Evolutionary conservation across 345 rosid species (phyloP).

Genomic region (Anacardium occidentale): DNA sequence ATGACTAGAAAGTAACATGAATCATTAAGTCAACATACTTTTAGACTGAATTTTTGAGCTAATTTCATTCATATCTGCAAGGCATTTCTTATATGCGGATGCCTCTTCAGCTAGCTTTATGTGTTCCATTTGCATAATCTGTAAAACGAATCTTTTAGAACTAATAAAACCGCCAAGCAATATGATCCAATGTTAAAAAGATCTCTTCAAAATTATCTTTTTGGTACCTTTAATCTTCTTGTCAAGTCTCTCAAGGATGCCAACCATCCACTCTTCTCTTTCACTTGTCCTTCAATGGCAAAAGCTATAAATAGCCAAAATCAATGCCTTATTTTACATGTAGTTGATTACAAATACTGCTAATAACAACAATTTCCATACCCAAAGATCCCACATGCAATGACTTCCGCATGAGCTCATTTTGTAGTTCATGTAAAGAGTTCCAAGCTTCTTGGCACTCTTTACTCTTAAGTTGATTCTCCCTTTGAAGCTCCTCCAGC

Average conservation of each 20-base stretch:
- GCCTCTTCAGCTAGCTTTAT: slow-evolving; percentile 76
- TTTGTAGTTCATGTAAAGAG: slow-evolving; percentile 67
- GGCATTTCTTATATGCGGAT: slow-evolving; percentile 46
- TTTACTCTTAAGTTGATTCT: slow-evolving; percentile 57
- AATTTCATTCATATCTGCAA: slow-evolving; percentile 49
- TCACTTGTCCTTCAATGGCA: slow-evolving; percentile 96
- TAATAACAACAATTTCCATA: slow-evolving; percentile 33
- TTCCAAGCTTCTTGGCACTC: slow-evolving; percentile 77
- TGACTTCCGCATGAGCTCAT: slow-evolving; percentile 96
- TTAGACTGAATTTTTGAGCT: slow-evolving; percentile 48
- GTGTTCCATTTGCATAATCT: slow-evolving; percentile 92
- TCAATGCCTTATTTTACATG: slow-evolving; percentile 11
- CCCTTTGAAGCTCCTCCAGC: slow-evolving; percentile 61
- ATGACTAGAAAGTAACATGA: background rate
- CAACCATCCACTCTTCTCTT: slow-evolving; percentile 95
- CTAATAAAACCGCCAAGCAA: slow-evolving; percentile 4
- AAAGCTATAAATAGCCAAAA: slow-evolving; percentile 56
- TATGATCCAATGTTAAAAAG: slow-evolving; percentile 3
- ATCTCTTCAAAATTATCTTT: slow-evolving; percentile 3
- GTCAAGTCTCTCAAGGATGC: slow-evolving; percentile 81
- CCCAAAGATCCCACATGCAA: slow-evolving; percentile 99
- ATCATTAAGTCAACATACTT: slow-evolving; percentile 41
- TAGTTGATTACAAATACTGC: background rate
- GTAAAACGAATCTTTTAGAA: slow-evolving; percentile 16
- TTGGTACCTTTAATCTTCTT: slow-evolving; percentile 71